These are phyloP conservation scores for Suillus occidentalis DNA, from an alignment of 768 basidiomycete genomes.

Conservation along the genomic window DNA sequence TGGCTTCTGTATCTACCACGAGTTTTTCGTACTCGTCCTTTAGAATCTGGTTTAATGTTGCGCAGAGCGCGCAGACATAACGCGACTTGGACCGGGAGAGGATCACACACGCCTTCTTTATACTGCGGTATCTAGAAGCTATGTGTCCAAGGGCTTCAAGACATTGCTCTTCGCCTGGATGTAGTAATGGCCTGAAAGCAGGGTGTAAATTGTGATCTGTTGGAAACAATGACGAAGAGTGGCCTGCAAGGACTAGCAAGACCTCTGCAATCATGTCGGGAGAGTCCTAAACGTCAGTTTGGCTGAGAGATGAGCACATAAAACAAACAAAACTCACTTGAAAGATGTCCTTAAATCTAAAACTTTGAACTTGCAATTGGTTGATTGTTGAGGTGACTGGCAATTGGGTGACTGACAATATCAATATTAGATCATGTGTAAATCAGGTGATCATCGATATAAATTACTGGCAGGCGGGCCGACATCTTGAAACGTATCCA, in stretches of 20 bases:
- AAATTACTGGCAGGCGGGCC: not conserved
- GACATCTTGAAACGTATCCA: not conserved
- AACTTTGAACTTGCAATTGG: not conserved
- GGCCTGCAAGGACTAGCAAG: constrained; percentile 82
- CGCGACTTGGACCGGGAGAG: constrained; percentile 63
- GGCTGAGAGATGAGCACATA: not conserved
- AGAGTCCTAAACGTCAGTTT: not conserved
- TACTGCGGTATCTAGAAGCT: constrained; percentile 71
- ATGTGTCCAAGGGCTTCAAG: constrained; percentile 78
- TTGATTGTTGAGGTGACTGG: not conserved
- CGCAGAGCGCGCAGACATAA: constrained; percentile 78
- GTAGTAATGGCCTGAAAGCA: constrained; percentile 68
- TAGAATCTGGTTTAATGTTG: constrained; percentile 71
- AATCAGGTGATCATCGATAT: not conserved
- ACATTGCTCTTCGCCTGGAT: constrained; percentile 86
- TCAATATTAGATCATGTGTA: not conserved
- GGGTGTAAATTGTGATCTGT: constrained; percentile 57
- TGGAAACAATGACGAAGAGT: constrained; percentile 82
- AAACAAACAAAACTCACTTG: not conserved
- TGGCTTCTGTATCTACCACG: constrained; percentile 79
- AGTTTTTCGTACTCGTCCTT: constrained; percentile 78
- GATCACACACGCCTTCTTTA: constrained; percentile 54
- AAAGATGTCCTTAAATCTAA: not conserved
- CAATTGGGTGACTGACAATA: not conserved
- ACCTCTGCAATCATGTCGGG: constrained; percentile 82